phyloP scores from a whole-genome alignment of 83 land plant species.

The Picea abies region DNA sequence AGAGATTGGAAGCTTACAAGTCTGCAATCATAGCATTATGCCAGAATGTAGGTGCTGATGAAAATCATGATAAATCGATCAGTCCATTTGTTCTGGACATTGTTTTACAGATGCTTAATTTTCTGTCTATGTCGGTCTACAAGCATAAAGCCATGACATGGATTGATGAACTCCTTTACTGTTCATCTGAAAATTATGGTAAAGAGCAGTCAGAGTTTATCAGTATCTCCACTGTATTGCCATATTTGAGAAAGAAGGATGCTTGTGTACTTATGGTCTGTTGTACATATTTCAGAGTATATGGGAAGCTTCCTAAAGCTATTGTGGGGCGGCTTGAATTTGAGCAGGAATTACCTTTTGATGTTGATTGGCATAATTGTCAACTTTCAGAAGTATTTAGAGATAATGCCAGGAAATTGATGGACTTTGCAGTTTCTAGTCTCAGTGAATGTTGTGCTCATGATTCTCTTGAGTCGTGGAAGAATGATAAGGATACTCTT shows the following conservation, averaged over 20 bases:
- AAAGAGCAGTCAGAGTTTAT: slow-evolving; percentile 1
- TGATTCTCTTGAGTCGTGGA: slow-evolving; percentile 10
- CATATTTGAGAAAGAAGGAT: slow-evolving; percentile 53
- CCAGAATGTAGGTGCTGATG: slow-evolving; percentile 21
- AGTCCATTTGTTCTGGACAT: slow-evolving; percentile 82
- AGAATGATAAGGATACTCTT: slow-evolving; percentile 2
- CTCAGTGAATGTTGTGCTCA: slow-evolving; percentile 20
- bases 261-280: slow-evolving; percentile 76
- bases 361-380: slow-evolving; percentile 62
- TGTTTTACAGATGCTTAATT: slow-evolving; percentile 76
- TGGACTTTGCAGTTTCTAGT: slow-evolving; percentile 40
- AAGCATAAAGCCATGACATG: slow-evolving; percentile 42
- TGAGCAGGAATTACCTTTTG: slow-evolving; percentile 61
- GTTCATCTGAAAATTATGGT: slow-evolving; percentile 19
- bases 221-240: slow-evolving; percentile 29
- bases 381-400: slow-evolving; percentile 27
- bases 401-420: slow-evolving; percentile 34
- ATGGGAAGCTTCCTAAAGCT: slow-evolving; percentile 63
- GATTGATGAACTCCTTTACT: slow-evolving; percentile 33
- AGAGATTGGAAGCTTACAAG: slow-evolving; percentile 65
- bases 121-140: slow-evolving; percentile 65
- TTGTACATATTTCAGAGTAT: slow-evolving; percentile 63
- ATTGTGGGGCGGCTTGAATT: slow-evolving; percentile 54
- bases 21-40: slow-evolving; percentile 53
- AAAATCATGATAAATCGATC: slow-evolving; percentile 18